Base-by-base conservation (phyloP, 176 grass and related monocot species). In the Cenchrus fungigraminus region DNA sequence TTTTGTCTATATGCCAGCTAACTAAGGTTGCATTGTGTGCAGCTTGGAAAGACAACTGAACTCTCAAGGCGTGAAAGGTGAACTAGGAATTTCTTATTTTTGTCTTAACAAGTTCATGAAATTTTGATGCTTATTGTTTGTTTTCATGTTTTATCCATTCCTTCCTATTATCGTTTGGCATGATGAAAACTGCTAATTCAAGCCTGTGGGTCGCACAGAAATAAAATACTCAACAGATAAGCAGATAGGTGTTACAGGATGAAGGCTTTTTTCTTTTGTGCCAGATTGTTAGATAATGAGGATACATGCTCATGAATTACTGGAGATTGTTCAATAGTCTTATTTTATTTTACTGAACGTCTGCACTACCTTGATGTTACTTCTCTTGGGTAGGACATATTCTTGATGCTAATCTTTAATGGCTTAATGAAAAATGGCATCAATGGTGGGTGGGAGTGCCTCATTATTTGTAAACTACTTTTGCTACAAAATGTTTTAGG, bases 21-120 rank as follows among this genome's bases (percentile, higher is more conserved):
- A 91, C 62, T 57, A 90, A 49, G 44, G 45, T 71, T 84, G 42
- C 47, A 80, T 54, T 70, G 29, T 91, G 61, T 91, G 61, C 90
- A 99, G 97, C 81, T 92, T 55, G 83, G 81, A 51, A 99, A 85
- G 65, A 96, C 93, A 65, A 90, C 91, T 76, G 97, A 99, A 88
- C 91, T 99, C 66, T 96, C 97, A 51, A 95, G 93, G 90, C 97
- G 97, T 20, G 97, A 99, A 90, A 95, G 97, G 97, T 99, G 65
- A 37, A 71, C 31, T 83, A 65, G 65, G 9, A 12, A 51, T 82
- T 78, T 56, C 58, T 37, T 82, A 63, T 70, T 44, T 42, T 68
- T 77, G 1, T 8, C 50, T 25, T 25, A 67, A 66, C 64, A 77
- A 31, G 28, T 84, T 9, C 17, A 6, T 74, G 31, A 40, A 40